Base-by-base conservation (phyloP, 1,284 basidiomycete genomes). In the Rhodotorula sp. region DNA sequence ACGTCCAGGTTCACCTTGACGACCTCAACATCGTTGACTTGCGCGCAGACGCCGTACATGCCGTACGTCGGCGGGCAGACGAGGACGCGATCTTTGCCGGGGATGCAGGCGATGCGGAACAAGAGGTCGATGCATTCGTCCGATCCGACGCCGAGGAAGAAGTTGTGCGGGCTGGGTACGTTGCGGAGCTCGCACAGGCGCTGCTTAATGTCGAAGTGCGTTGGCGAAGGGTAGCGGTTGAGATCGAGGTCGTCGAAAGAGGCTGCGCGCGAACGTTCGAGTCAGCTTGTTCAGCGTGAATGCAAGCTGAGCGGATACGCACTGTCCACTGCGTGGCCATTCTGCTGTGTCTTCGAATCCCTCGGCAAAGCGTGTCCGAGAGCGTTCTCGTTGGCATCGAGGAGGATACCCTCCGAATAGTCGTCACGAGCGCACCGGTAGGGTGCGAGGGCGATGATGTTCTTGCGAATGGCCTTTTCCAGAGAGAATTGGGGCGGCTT, bases 341-440 rank as follows among this genome's bases (percentile, higher is more conserved):
- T 51, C 27, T 46, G 47, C 10, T 66, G 60, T 73, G 72, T 6
- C 39, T 44, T 44, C 39, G 39, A 44, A 13, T 44, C 11, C 39
- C 19, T 44, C 7, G 85, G 83, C n/a, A 97, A 87, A 2, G 91
- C 89, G 78, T 92, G 91, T 0, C 95, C 95, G 55, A 95, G 84
- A 0, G 93, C 86, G 79, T 99, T 98, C 83, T 99, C 95, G 81
- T 98, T 99, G 44, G 96, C 96, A 77, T 99, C 96, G 46, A 99
- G 86, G n/a, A 99, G 86, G 76, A 98, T 89, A 9, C 76, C 76
- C 57, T 76, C 57, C 58, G 89, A 88, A 82, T 97, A 99, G 83
- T 99, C 95, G 79, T 99, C 96, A 63, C 95, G 85, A 1, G 96
- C 96, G 77, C 93, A 97, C 44, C 94, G 88, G 82, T 99, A 99